Percentiles rank a stretch among this genome's conserved stretches.
phyloP scores from a whole-genome alignment of 208 protist species.

The Leishmania martiniquensis region DNA sequence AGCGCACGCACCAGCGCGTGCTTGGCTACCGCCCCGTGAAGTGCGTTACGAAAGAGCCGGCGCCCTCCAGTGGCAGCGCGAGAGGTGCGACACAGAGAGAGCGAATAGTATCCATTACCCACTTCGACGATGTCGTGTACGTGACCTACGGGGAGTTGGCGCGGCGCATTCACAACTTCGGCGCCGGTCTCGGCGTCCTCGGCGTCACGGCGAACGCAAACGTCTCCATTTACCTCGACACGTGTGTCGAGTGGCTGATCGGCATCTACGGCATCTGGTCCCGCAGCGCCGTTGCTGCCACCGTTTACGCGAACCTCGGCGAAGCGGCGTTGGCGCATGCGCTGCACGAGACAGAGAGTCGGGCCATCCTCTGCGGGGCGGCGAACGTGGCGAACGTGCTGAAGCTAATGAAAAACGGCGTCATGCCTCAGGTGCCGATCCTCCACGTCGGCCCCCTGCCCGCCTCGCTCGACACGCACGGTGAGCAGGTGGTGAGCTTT shows the following conservation, averaged over 20 bases:
- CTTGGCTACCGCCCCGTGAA: conserved; percentile 46
- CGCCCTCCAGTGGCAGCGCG: conserved; percentile 41
- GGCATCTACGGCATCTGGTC: conserved; percentile 79
- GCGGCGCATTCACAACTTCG: conserved; percentile 51
- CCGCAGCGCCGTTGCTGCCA: conserved; percentile 58
- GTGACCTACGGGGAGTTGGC: conserved; percentile 46
- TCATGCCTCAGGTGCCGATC: conserved; percentile 48
- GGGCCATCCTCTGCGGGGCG: conserved; percentile 71
- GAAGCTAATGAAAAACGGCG: conserved; percentile 40
- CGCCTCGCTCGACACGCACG: conserved; percentile 17
- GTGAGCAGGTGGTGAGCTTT: conserved; percentile 45
- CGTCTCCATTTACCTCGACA: conserved; percentile 85
- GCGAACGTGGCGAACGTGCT: conserved; percentile 52
- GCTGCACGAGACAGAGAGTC: conserved; percentile 60
- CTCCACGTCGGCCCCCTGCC: conserved; percentile 64
- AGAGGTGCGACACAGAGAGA: conserved; percentile 29
- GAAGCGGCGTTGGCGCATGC: conserved; percentile 71
- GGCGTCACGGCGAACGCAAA: conserved; percentile 39
- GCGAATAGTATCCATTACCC: conserved; percentile 44
- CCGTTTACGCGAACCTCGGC: conserved; percentile 90
- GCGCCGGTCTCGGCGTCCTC: conserved; percentile 53
- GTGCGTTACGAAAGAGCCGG: conserved; percentile 23
- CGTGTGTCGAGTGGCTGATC: conserved; percentile 82
- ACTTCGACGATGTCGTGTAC: conserved; percentile 51
- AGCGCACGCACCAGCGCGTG: conserved; percentile 29